A percentile compares a stretch with the other conserved stretches of the same genome.
Evolutionary conservation across 805 yeast genomes (phyloP).

Genomic region (Saccharomycopsis sp.): DNA sequence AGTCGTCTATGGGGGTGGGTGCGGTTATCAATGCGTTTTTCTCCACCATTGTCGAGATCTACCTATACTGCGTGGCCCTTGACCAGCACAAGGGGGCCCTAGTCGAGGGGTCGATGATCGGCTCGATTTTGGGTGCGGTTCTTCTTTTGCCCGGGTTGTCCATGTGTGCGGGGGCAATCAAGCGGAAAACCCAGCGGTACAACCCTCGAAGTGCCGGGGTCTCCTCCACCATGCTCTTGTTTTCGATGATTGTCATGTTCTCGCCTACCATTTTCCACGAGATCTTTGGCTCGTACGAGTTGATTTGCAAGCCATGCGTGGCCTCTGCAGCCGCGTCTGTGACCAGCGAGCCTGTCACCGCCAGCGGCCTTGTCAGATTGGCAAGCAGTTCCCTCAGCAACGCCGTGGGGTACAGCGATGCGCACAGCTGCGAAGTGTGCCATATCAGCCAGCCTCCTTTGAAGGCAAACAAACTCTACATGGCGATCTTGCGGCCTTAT

Average conservation of each 20-base stretch:
- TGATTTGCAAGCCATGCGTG: slow-evolving; percentile 60
- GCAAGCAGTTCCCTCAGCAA: background rate
- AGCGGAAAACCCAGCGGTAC: slow-evolving; percentile 87
- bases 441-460: slow-evolving; percentile 74
- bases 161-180: slow-evolving; percentile 96
- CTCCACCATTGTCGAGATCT: slow-evolving; percentile 92
- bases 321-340: background rate
- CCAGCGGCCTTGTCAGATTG: slow-evolving; percentile 3
- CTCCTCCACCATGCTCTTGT: slow-evolving; percentile 88
- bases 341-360: slow-evolving; percentile 10
- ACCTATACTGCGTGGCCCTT: slow-evolving; percentile 85
- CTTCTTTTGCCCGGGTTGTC: slow-evolving; percentile 86
- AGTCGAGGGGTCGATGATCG: slow-evolving; percentile 95
- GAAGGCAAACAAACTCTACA: slow-evolving; percentile 59
- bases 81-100: slow-evolving; percentile 76
- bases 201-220: slow-evolving; percentile 97
- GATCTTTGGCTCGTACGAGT: slow-evolving; percentile 80
- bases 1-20: slow-evolving; percentile 97
- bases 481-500: slow-evolving; percentile 70
- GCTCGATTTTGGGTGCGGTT: slow-evolving; percentile 89
- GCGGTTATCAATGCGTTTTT: slow-evolving; percentile 97
- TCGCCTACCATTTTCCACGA: slow-evolving; percentile 88
- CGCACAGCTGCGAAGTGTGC: slow-evolving; percentile 55
- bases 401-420: slow-evolving; percentile 16
- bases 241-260: slow-evolving; percentile 84